Evolutionary conservation across 768 basidiomycete species (phyloP).

Genomic region (Hypsizygus marmoreus): DNA sequence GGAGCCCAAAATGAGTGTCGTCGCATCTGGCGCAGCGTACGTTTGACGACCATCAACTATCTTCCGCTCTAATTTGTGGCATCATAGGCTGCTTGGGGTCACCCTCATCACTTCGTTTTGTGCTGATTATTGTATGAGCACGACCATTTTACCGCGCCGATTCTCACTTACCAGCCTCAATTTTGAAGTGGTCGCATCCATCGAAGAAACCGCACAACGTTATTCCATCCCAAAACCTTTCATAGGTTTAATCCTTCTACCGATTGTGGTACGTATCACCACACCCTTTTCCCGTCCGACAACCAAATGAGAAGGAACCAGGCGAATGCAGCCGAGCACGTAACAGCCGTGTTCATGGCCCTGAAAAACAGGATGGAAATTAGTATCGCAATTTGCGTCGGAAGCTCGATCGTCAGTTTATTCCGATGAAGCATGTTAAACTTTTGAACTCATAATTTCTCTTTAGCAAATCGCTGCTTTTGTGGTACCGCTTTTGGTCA

Average conservation of each 20-base stretch:
- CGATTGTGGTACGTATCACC: conserved; percentile 68
- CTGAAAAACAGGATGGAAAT: conserved; percentile 64
- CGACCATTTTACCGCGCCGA: too few relatives aligned
- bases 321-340: conserved; percentile 87
- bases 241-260: conserved; percentile 84
- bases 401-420: conserved; percentile 73
- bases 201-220: conserved; percentile 85
- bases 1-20: conserved; percentile 66
- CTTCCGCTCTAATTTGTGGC: conserved; percentile 1
- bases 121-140: conserved; percentile 83
- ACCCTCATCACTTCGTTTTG: conserved; percentile 87
- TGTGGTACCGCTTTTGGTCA: conserved; percentile 84
- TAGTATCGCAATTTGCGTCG: conserved; percentile 79
- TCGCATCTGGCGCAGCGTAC: conserved; percentile 61
- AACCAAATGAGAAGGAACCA: conserved; percentile 19
- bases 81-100: conserved; percentile 60
- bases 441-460: not conserved
- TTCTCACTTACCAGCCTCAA: too few relatives aligned
- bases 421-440: not conserved
- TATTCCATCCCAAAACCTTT: conserved; percentile 83
- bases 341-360: conserved; percentile 87
- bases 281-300: not conserved
- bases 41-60: conserved; percentile 24
- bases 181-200: conserved; percentile 77
- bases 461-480: conserved; percentile 81